phyloP scores from a whole-genome alignment of 805 yeast species.

The Candida easanensis region DNA sequence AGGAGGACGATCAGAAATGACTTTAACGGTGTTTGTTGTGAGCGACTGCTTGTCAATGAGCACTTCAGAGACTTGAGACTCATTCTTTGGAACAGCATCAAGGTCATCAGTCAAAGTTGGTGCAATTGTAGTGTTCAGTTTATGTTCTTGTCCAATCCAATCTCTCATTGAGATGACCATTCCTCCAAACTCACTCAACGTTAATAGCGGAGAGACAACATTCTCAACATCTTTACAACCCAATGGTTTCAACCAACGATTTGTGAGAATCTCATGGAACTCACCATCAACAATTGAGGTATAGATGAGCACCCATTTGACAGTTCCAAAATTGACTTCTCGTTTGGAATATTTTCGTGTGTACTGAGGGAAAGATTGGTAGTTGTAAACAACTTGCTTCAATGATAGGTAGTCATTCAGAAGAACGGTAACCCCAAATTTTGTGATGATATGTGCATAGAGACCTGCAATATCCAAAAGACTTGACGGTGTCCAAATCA shows the following conservation, averaged over 20 bases:
- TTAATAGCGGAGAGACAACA: slow-evolving; percentile 84
- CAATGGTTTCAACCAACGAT: slow-evolving; percentile 85
- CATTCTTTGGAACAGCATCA: slow-evolving; percentile 18
- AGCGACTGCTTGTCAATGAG: slow-evolving; percentile 71
- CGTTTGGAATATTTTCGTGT: slow-evolving; percentile 79
- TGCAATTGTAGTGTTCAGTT: slow-evolving; percentile 48
- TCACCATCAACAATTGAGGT: slow-evolving; percentile 91
- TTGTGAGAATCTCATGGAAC: slow-evolving; percentile 82
- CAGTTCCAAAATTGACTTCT: slow-evolving; percentile 68
- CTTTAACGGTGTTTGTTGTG: slow-evolving; percentile 66
- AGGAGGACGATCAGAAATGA: slow-evolving; percentile 58
- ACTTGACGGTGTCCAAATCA: slow-evolving; percentile 75
- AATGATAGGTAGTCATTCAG: slow-evolving; percentile 85
- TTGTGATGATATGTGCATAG: slow-evolving; percentile 76
- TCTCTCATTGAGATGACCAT: slow-evolving; percentile 90
- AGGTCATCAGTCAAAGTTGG: slow-evolving; percentile 39
- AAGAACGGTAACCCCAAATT: slow-evolving; percentile 66
- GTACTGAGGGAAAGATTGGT: slow-evolving; percentile 82
- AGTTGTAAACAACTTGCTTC: slow-evolving; percentile 88
- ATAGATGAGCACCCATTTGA: slow-evolving; percentile 87
- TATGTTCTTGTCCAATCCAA: slow-evolving; percentile 75
- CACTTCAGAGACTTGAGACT: slow-evolving; percentile 52
- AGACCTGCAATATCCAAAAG: slow-evolving; percentile 80
- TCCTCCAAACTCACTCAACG: slow-evolving; percentile 93
- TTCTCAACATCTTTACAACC: slow-evolving; percentile 77